A percentile compares a stretch with the other conserved stretches of the same genome.
Conservation (phyloP, 768 basidiomycete species). For the Mycena olivaceomarginata region DNA sequence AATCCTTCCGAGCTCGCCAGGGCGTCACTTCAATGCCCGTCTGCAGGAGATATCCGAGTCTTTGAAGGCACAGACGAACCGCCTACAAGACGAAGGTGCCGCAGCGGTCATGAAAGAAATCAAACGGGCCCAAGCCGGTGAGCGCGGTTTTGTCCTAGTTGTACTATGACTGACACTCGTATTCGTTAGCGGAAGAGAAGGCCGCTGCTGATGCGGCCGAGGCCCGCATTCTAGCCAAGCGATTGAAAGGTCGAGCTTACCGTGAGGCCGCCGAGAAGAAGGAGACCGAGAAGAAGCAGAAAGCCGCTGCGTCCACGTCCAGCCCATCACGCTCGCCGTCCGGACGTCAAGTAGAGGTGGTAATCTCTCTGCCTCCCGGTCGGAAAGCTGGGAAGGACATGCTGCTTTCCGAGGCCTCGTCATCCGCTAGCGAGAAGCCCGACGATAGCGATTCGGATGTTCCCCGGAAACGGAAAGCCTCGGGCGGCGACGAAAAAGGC, state of each 20-base stretch:
- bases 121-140: conserved; percentile 77
- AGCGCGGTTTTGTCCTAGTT: conserved; percentile 42
- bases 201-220: conserved; percentile 67
- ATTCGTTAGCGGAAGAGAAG: conserved; percentile 66
- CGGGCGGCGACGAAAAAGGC: conserved; percentile 62
- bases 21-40: conserved; percentile 93
- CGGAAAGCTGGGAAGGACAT: conserved; percentile 47
- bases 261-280: conserved; percentile 73
- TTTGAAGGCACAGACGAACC: conserved; percentile 80
- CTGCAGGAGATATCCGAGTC: conserved; percentile 77
- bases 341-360: conserved; percentile 74
- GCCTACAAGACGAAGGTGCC: conserved; percentile 80
- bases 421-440: conserved; percentile 57
- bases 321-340: conserved; percentile 52
- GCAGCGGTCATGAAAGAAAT: conserved; percentile 79
- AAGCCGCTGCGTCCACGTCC: conserved; percentile 26
- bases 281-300: conserved; percentile 50
- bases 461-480: conserved; percentile 59
- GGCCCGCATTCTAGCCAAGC: conserved; percentile 71
- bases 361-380: conserved; percentile 63
- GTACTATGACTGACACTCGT: conserved; percentile 30
- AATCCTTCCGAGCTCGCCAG: conserved; percentile 83
- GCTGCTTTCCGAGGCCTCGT: conserved; percentile 53
- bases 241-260: conserved; percentile 86
- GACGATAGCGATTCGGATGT: conserved; percentile 63